A percentile compares a stretch with the other conserved stretches of the same genome.
Conservation (phyloP, 164 flowering plant genomes). For the Sedum album region DNA sequence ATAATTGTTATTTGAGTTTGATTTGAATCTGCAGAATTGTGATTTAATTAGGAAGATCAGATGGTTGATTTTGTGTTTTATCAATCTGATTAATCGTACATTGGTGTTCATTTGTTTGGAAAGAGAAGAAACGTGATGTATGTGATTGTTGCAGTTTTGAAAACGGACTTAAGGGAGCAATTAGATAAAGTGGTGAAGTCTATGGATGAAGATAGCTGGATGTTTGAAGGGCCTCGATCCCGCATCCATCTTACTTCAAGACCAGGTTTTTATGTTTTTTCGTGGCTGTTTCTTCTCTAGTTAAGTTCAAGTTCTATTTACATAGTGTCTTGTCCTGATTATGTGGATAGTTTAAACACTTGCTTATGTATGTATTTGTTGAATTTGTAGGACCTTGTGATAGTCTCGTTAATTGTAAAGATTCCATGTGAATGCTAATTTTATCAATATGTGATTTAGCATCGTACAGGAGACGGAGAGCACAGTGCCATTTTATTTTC, state of each 20-base stretch:
- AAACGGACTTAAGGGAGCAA: slow-evolving; percentile 63
- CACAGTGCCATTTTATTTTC: too few relatives aligned
- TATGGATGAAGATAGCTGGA: slow-evolving; percentile 90
- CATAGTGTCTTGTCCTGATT: neutral
- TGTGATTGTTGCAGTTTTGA: slow-evolving; percentile 38
- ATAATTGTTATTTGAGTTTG: neutral
- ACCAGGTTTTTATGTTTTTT: slow-evolving; percentile 33
- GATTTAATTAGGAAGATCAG: neutral
- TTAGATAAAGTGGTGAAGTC: slow-evolving; percentile 78
- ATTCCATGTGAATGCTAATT: neutral
- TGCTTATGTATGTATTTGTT: too few relatives aligned
- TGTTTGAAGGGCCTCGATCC: slow-evolving; percentile 83
- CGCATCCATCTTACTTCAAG: slow-evolving; percentile 67
- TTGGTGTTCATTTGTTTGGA: too few relatives aligned
- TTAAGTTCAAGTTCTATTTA: neutral
- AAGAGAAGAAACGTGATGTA: neutral
- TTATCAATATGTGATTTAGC: neutral
- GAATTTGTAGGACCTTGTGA: too few relatives aligned
- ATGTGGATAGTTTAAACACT: too few relatives aligned
- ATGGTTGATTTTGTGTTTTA: too few relatives aligned
- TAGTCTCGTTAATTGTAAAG: too few relatives aligned
- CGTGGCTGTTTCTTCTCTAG: neutral
- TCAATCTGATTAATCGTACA: too few relatives aligned
- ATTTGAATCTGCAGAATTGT: neutral
- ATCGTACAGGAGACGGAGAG: too few relatives aligned